Evolutionary conservation across 768 basidiomycete genomes (phyloP).

Genomic region (Coprinopsis cinerea): DNA sequence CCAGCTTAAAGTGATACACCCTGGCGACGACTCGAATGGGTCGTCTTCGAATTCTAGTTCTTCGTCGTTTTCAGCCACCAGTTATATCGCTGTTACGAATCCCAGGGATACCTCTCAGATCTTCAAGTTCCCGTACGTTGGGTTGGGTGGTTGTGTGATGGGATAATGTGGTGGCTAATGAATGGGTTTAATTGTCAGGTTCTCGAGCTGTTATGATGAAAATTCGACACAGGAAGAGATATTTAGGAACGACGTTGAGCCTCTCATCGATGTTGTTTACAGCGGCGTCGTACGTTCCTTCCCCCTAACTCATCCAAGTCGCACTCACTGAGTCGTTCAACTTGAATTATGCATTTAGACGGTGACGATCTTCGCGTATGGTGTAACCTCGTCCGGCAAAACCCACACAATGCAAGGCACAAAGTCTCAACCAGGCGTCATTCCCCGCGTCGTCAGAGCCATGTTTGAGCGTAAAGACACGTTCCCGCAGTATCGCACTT

Average conservation of each 20-base stretch:
- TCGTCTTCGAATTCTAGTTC: background rate
- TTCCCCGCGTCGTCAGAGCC: slow-evolving; percentile 73
- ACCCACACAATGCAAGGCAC: slow-evolving; percentile 92
- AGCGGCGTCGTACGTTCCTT: slow-evolving; percentile 57
- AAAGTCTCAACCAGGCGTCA: slow-evolving; percentile 69
- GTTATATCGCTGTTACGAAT: slow-evolving; percentile 61
- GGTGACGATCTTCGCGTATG: slow-evolving; percentile 85
- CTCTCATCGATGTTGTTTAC: slow-evolving; percentile 73
- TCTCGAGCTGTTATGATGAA: slow-evolving; percentile 73
- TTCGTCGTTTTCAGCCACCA: slow-evolving; percentile 15
- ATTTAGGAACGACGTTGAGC: slow-evolving; percentile 68
- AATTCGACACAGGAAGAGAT: slow-evolving; percentile 70
- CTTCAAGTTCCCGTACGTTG: slow-evolving; percentile 74
- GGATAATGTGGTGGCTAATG: background rate
- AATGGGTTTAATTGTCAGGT: slow-evolving; percentile 29
- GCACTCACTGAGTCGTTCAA: background rate
- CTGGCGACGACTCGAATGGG: slow-evolving; percentile 26
- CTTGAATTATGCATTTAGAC: slow-evolving; percentile 40
- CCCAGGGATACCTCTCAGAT: slow-evolving; percentile 62
- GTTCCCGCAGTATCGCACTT: slow-evolving; percentile 36
- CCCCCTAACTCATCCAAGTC: background rate
- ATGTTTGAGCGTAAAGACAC: slow-evolving; percentile 48
- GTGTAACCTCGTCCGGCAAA: slow-evolving; percentile 87
- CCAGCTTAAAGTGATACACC: slow-evolving; percentile 47
- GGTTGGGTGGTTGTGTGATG: background rate